Evolutionary conservation across 208 protist species (phyloP).

Genomic region (Leishmania mexicana): DNA sequence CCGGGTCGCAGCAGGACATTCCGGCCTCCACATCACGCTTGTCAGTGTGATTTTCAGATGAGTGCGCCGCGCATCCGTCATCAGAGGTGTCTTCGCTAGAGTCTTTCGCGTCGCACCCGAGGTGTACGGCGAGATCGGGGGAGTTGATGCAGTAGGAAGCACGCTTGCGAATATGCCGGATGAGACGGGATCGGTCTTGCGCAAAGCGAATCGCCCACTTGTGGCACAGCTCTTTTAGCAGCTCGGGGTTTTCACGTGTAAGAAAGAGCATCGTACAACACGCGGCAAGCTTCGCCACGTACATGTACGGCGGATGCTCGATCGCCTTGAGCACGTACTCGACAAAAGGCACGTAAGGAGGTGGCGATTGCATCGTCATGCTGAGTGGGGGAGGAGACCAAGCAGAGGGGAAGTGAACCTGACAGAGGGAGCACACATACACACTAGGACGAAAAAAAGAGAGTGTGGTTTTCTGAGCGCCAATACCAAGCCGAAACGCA

Average conservation of each 20-base stretch:
- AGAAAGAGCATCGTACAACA: constrained; percentile 86
- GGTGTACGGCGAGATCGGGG: neutral
- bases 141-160: constrained; percentile 33
- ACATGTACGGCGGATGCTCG: constrained; percentile 85
- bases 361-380: constrained; percentile 43
- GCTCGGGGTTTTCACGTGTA: constrained; percentile 67
- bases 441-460: neutral
- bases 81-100: constrained; percentile 8
- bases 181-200: constrained; percentile 54
- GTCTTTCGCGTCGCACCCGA: constrained; percentile 5
- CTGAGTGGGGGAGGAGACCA: neutral
- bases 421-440: neutral
- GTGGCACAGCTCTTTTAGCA: constrained; percentile 59
- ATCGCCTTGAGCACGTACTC: constrained; percentile 82
- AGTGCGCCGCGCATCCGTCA: neutral
- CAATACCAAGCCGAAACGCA: neutral
- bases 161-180: constrained; percentile 43
- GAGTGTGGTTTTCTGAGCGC: neutral
- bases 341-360: constrained; percentile 70
- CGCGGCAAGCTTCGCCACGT: constrained; percentile 77
- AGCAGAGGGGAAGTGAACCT: too few relatives aligned
- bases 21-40: constrained; percentile 10
- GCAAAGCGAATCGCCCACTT: constrained; percentile 83
- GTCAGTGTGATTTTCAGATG: neutral
- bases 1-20: constrained; percentile 41